Percentiles rank a stretch among this genome's conserved stretches.
These are phyloP conservation scores for Narthecium ossifragum DNA, from an alignment of 106 monocot species.

Conservation along the genomic window DNA sequence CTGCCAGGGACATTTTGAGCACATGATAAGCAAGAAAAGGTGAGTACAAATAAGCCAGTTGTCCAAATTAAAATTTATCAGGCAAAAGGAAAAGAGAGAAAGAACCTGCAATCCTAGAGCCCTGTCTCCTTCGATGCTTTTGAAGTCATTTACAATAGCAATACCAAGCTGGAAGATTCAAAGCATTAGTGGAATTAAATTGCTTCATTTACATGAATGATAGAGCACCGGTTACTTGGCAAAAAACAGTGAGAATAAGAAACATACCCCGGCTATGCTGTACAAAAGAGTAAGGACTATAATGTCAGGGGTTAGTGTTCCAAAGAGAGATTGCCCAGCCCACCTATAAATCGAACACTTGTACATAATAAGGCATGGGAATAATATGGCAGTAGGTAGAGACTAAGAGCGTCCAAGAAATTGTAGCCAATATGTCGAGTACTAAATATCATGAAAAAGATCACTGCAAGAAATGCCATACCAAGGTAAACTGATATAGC, in stretches of 20 bases:
- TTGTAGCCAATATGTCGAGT: too few relatives aligned
- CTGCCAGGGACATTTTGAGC: conserved; percentile 38
- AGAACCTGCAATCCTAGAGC: conserved; percentile 79
- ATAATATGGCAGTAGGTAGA: too few relatives aligned
- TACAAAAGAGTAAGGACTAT: conserved; percentile 86
- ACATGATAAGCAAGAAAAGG: too few relatives aligned
- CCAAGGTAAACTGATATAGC: conserved; percentile 97
- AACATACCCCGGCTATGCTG: conserved; percentile 90
- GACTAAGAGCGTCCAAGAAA: too few relatives aligned
- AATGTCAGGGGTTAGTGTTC: conserved; percentile 84
- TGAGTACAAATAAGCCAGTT: too few relatives aligned
- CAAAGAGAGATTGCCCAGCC: conserved; percentile 97
- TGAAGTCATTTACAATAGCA: conserved; percentile 94
- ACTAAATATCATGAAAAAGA: not conserved
- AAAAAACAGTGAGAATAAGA: too few relatives aligned
- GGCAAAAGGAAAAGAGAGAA: not conserved
- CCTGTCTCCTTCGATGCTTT: conserved; percentile 92
- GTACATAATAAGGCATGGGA: not conserved
- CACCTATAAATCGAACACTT: conserved; percentile 48
- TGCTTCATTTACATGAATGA: too few relatives aligned
- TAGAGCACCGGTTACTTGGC: too few relatives aligned
- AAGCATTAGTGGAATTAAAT: not conserved
- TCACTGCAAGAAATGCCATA: conserved; percentile 15
- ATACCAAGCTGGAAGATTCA: conserved; percentile 63
- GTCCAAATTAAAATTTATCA: too few relatives aligned